Base-by-base conservation (phyloP, 2,329 filamentous ascomycete genomes). In the Stylonectria norvegica region DNA sequence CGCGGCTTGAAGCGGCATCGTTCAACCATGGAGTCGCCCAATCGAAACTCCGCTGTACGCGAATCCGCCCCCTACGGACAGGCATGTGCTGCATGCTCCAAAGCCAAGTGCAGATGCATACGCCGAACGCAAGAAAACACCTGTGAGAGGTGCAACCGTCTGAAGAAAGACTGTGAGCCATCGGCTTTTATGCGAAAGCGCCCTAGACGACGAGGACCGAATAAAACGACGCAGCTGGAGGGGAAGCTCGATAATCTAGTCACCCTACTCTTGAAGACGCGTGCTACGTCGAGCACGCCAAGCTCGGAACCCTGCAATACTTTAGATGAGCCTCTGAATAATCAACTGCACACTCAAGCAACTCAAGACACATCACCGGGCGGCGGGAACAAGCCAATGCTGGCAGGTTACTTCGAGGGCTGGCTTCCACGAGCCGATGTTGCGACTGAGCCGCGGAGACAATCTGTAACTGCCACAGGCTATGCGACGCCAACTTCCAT, bases 91-190 rank as follows among this genome's bases (percentile, higher is more conserved):
- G 65, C 63, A 34, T 71, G 68, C 48, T 60, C 63, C 39, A 66
- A 62, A 35, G 66, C 68, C 22, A 71, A 71, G 40, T 70, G 67
- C 53, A 65, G 65, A 53, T 71, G 68, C 48, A 60, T 69, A 6
- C 48, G 63, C 19, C 54, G 60, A 14, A 49, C 50, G 4, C 48
- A 32, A 10, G 61, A 59, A 6, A 39, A 48, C 11, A 45, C 29
- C 15, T 66, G 63, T 38, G 62, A 67, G 36, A 66, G 69, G 27
- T 72, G 69, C 27, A 50, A 61, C 40, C 66, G 67, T 9, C 52
- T 71, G 3, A 57, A 56, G 12, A 66, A 63, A 47, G 61, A 65
- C 38, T 71, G 69, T 39, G 52, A 53, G 14, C 60, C 68, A 9
- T 62, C 66, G 7, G 49, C 53, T 14, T 59, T 63, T n/a, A 53